A percentile compares a stretch with the other conserved stretches of the same genome.
Evolutionary conservation across 2,329 filamentous ascomycete genomes (phyloP).

Genomic region (Talaromyces islandicus): DNA sequence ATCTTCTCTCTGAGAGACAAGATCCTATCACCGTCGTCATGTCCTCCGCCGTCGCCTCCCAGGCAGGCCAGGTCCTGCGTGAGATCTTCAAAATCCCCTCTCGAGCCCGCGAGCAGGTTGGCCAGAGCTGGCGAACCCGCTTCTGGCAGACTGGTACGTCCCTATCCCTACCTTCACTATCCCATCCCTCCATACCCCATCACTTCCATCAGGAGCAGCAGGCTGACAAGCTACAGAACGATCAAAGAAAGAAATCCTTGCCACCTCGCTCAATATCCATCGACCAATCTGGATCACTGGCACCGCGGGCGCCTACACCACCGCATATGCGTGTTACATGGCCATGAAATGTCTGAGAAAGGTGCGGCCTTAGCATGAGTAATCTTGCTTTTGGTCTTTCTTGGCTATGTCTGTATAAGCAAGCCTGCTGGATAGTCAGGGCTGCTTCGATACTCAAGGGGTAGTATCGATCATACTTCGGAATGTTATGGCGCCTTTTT

Average conservation of each 20-base stretch:
- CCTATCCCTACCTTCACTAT: background rate
- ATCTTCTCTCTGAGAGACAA: background rate
- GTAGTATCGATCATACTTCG: background rate
- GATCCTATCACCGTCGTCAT: background rate
- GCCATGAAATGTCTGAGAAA: constrained; percentile 4
- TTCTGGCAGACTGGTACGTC: constrained; percentile 10
- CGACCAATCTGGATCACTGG: constrained; percentile 9
- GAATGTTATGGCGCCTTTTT: background rate
- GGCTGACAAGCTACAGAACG: constrained; percentile 3
- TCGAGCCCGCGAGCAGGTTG: constrained; percentile 9
- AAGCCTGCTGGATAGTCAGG: background rate
- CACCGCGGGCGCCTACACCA: constrained; percentile 8
- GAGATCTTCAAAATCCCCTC: constrained; percentile 11
- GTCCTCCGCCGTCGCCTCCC: constrained; percentile 9
- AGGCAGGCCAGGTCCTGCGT: constrained; percentile 11
- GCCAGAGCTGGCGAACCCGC: constrained; percentile 4
- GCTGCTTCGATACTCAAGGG: background rate
- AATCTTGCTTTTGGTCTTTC: background rate
- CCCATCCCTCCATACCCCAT: background rate
- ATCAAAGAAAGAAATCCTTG: constrained; percentile 8
- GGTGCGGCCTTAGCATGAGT: background rate
- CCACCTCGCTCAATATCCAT: constrained; percentile 8
- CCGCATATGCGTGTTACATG: constrained; percentile 6
- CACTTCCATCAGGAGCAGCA: background rate
- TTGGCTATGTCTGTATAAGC: background rate